Conservation (phyloP, 495 filamentous ascomycete species). For the Beverwykella pulmonaria region DNA sequence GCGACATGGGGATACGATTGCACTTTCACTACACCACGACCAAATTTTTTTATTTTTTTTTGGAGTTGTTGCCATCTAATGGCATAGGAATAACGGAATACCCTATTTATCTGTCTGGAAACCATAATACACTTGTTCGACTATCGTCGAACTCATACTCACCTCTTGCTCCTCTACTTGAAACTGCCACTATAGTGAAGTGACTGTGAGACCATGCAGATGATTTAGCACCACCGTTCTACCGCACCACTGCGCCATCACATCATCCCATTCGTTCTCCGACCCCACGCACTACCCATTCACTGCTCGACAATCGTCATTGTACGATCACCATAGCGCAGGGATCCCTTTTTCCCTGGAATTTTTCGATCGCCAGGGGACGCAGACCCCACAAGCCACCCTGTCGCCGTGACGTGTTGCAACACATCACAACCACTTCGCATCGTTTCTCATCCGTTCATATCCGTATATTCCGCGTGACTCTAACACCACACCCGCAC, state of each 20-base stretch:
- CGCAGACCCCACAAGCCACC: background rate
- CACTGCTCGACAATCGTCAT: background rate
- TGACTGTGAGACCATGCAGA: background rate
- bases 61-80: constrained; percentile 14
- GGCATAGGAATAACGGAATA: constrained; percentile 24
- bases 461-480: background rate
- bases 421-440: background rate
- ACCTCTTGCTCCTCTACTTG: background rate
- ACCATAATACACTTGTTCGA: constrained; percentile 11
- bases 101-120: constrained; percentile 11
- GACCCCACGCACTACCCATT: background rate
- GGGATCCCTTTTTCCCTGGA: background rate
- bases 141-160: constrained; percentile 1
- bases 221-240: background rate
- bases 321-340: background rate
- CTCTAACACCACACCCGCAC: background rate
- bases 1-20: constrained; percentile 16
- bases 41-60: constrained; percentile 2
- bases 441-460: background rate
- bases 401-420: background rate
- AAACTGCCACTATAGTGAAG: background rate
- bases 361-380: background rate
- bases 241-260: background rate
- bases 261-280: background rate
- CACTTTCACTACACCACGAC: constrained; percentile 10